Base-by-base conservation (phyloP, 139 green algal species). In the Dunaliella sp. region DNA sequence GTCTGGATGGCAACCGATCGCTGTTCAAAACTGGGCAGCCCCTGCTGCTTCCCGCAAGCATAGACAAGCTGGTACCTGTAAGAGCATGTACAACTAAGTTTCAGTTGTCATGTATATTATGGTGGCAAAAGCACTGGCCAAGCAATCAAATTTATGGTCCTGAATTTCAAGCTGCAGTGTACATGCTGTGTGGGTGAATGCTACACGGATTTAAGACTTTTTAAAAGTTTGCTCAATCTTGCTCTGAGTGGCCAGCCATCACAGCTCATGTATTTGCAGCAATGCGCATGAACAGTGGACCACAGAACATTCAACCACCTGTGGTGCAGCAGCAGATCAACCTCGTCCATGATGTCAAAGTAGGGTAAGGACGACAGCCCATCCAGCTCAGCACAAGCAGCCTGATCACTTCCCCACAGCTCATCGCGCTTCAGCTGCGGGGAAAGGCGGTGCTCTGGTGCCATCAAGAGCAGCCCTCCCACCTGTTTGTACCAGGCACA, bases 241-340 rank as follows among this genome's bases (percentile, higher is more conserved):
- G n/a, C n/a, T n/a, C n/a, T n/a, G n/a, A n/a, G n/a, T n/a, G n/a
- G n/a, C n/a, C n/a, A n/a, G n/a, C n/a, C n/a, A n/a, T n/a, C n/a
- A n/a, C n/a, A n/a, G n/a, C n/a, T n/a, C n/a, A n/a, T n/a, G n/a
- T n/a, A n/a, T n/a, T n/a, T n/a, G n/a, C n/a, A n/a, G n/a, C n/a
- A n/a, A n/a, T n/a, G n/a, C n/a, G n/a, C n/a, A n/a, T n/a, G n/a
- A n/a, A n/a, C n/a, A n/a, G n/a, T n/a, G n/a, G n/a, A n/a, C n/a
- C n/a, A n/a, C n/a, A n/a, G n/a, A n/a, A 65, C 48, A 65, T 65
- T 16, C 16, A 26, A n/a, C 7, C 36, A 92, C 91, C 86, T 88
- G 91, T 95, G 92, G 59, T 88, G 86, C 80, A 94, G 87, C 80
- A 95, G 87, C 84, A 94, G 90, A 36, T 95, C 92, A n/a, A 87